Evolutionary conservation across 192 early-diverging fungal species (phyloP).

Genomic region (Allomyces macrogynus): DNA sequence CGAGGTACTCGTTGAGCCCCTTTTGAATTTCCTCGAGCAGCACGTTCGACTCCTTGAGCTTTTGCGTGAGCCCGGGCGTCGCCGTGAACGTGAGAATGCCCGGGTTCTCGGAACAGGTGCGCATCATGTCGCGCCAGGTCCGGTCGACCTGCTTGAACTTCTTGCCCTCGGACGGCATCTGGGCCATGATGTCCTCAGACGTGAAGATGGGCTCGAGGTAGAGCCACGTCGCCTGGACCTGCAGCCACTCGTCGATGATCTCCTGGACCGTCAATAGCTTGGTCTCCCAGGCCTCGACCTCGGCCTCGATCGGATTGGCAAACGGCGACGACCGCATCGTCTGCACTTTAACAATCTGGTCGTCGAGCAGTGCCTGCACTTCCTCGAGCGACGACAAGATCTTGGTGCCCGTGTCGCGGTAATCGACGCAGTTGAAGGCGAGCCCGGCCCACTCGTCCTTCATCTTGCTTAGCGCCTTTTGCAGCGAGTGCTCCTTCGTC

Average conservation of each 20-base stretch:
- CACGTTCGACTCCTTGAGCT: slow-evolving; percentile 79
- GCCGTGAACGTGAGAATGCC: slow-evolving; percentile 86
- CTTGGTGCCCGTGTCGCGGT: slow-evolving; percentile 90
- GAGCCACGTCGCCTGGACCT: slow-evolving; percentile 99
- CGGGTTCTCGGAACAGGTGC: slow-evolving; percentile 95
- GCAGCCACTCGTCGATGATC: slow-evolving; percentile 98
- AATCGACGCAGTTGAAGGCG: slow-evolving; percentile 79
- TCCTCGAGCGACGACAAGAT: slow-evolving; percentile 97
- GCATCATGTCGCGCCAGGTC: slow-evolving; percentile 94
- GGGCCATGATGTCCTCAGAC: slow-evolving; percentile 89
- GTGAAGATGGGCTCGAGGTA: slow-evolving; percentile 98
- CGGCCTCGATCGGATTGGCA: slow-evolving; percentile 95
- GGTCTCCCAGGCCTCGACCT: slow-evolving; percentile 84
- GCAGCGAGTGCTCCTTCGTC: slow-evolving; percentile 97
- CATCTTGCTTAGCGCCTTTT: slow-evolving; percentile 80
- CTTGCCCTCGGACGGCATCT: slow-evolving; percentile 80
- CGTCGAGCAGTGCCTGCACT: slow-evolving; percentile 81
- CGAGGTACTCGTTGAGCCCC: slow-evolving; percentile 94
- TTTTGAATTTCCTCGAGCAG: slow-evolving; percentile 88
- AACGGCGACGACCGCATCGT: slow-evolving; percentile 97
- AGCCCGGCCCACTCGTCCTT: slow-evolving; percentile 76
- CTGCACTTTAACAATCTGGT: slow-evolving; percentile 78
- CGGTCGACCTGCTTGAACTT: slow-evolving; percentile 92
- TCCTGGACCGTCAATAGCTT: slow-evolving; percentile 85
- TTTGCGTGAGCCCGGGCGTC: slow-evolving; percentile 82